Conservation (phyloP, 352 stramenopile species). For the Globisporangium iwayamae region DNA sequence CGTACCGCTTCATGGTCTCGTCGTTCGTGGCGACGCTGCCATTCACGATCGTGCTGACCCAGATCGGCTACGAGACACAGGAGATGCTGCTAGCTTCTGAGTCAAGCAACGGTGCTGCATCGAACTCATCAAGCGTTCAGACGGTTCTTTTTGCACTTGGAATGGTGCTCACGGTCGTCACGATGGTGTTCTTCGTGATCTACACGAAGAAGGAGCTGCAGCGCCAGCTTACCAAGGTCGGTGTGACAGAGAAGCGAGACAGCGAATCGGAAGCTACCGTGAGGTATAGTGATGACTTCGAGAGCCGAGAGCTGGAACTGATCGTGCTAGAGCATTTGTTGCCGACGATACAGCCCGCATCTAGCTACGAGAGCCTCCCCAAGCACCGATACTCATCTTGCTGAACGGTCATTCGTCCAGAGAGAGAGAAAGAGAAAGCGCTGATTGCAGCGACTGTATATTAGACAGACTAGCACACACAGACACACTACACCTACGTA, state of each 20-base stretch:
- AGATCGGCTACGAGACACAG: constrained; percentile 57
- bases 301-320: background rate
- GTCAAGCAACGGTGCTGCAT: constrained; percentile 18
- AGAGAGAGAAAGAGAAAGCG: background rate
- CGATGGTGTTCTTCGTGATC: constrained; percentile 49
- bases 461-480: constrained; percentile 1
- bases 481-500: background rate
- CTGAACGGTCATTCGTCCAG: background rate
- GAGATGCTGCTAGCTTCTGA: constrained; percentile 29
- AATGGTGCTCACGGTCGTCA: constrained; percentile 31
- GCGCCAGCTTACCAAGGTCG: constrained; percentile 32
- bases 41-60: constrained; percentile 59
- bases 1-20: constrained; percentile 49
- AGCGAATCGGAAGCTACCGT: background rate
- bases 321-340: constrained; percentile 5
- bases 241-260: constrained; percentile 16
- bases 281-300: constrained; percentile 3
- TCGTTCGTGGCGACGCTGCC: constrained; percentile 51
- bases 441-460: background rate
- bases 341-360: background rate
- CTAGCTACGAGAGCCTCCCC: background rate
- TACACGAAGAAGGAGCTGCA: constrained; percentile 47
- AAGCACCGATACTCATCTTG: constrained; percentile 1
- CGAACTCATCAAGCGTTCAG: constrained; percentile 10
- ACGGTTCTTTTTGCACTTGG: constrained; percentile 28